These are phyloP conservation scores for Claviceps sp. DNA, from an alignment of 2,329 filamentous ascomycete species.

Conservation along the genomic window DNA sequence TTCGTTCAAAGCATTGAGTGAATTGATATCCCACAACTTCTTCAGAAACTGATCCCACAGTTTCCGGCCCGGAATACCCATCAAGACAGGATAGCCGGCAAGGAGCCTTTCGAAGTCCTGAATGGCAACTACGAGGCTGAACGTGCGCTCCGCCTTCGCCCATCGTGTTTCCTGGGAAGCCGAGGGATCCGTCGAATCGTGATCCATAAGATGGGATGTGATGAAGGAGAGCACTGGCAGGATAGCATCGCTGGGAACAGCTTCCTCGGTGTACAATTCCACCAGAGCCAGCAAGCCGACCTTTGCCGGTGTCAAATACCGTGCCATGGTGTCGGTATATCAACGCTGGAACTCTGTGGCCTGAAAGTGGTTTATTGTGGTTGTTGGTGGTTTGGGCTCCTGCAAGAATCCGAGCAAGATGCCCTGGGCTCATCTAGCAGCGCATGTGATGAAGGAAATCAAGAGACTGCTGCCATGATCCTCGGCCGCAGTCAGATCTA, in stretches of 20 bases:
- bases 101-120: constrained; percentile 48
- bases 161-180: constrained; percentile 24
- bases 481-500: neutral
- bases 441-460: neutral
- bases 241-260: constrained; percentile 55
- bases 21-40: constrained; percentile 73
- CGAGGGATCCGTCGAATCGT: constrained; percentile 15
- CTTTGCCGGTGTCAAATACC: constrained; percentile 80
- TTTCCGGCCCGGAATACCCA: constrained; percentile 57
- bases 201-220: constrained; percentile 52
- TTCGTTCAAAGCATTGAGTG: constrained; percentile 62
- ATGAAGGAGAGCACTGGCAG: constrained; percentile 70
- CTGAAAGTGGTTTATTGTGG: neutral
- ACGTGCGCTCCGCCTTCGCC: constrained; percentile 34
- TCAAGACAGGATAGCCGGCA: constrained; percentile 33
- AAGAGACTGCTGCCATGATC: neutral
- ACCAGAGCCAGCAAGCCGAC: constrained; percentile 70
- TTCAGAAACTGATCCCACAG: constrained; percentile 79
- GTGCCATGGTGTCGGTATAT: constrained; percentile 45
- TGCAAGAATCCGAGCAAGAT: neutral
- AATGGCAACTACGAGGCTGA: constrained; percentile 40
- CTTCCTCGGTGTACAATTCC: constrained; percentile 64
- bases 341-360: neutral
- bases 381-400: neutral
- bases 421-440: neutral